Evolutionary conservation across 108 stramenopile species (phyloP), one percentile per base, ranked within the genome.

Genomic region (Cyclotella baltica): DNA sequence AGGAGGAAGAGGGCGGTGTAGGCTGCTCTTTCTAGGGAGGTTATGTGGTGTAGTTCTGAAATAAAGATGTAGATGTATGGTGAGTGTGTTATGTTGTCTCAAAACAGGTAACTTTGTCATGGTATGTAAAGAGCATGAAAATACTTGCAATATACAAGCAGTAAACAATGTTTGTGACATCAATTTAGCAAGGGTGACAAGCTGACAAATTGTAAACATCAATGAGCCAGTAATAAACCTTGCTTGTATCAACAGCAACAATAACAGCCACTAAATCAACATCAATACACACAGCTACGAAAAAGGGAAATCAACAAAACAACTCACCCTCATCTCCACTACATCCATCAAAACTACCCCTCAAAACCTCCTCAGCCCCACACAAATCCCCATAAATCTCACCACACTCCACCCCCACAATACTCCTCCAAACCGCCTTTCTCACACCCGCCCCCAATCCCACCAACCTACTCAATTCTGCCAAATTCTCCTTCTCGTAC

Each of bases 1-100:
- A 88, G 67, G 22, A 93, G 78, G 73, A 86, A 71, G 2, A 92
- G 76, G 5, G 91, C 79, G 11, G 82, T 89, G 72, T 92, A 90
- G 10, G 95, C 92, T 28, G 86, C 88, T 53, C 95, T 85, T 82
- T 93, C 95, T 35, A 96, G 80, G n/a, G 92, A 90, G 55, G 73
- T 55, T 20, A 74, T 78, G 33, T 83, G 73, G 13, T 85, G 77
- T 19, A 85, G 28, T 77, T 83, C 82, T 75, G 28, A n/a, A 20
- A 33, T 27, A 22, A 0, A 31, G 20, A 0, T 10, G 38, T 30
- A 33, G 58, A 61, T 30, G 20, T 3, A 33, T 30, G 29, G 29
- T 59, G 28, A 33, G 40, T 43, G 40, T 43, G n/a, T n/a, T n/a
- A n/a, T n/a, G n/a, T n/a, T n/a, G n/a, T n/a, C n/a, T n/a, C n/a